Base-by-base conservation (phyloP, 345 rosid species). In the Dimocarpus longan region DNA sequence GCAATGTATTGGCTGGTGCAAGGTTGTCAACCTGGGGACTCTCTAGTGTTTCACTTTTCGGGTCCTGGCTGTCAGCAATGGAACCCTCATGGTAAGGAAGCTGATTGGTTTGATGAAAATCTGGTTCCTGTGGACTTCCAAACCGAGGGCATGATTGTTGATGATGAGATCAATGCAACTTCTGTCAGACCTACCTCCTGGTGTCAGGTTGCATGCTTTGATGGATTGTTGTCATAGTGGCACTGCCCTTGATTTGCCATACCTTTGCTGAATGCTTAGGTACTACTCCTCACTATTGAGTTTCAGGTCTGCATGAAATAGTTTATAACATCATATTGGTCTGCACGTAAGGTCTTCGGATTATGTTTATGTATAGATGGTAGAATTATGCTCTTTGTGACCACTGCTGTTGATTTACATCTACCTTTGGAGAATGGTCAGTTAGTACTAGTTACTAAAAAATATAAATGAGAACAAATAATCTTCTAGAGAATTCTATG, bases 111-210 rank as follows among this genome's bases (percentile, higher is more conserved):
- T 43, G 98, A 93, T 80, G 98, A 95, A 85, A 93, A 97, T 8
- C 84, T 95, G 3, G 92, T 98, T 76, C 98, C 98, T 54, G 72
- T 91, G 59, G 98, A 95, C 83, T 95, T 92, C 74, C 94, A 95
- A 87, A 92, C 95, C 68, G 95, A 92, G 81, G 98, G 98, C n/a
- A 92, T 93, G 98, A 91, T 95, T 80, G 92, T 92, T 10, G 98
- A 95, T 83, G 97, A 95, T 84, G 97, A 91, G 84, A 93, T 91
- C 15, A 93, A 95, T 80, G 86, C 92, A 0, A 89, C 91, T 0
- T 86, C 92, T 76, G 95, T 92, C 15, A 89, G 89, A 62, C 98
- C 98, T 93, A 71, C 91, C 93, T 26, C 86, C 68, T 15, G 95
- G 98, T 11, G 98, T 88, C 71, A 92, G 78, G 88, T 93, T 95